A percentile compares a stretch with the other conserved stretches of the same genome.
Conservation (phyloP, 495 filamentous ascomycete species). For the Aspergillus saccharolyticus region DNA sequence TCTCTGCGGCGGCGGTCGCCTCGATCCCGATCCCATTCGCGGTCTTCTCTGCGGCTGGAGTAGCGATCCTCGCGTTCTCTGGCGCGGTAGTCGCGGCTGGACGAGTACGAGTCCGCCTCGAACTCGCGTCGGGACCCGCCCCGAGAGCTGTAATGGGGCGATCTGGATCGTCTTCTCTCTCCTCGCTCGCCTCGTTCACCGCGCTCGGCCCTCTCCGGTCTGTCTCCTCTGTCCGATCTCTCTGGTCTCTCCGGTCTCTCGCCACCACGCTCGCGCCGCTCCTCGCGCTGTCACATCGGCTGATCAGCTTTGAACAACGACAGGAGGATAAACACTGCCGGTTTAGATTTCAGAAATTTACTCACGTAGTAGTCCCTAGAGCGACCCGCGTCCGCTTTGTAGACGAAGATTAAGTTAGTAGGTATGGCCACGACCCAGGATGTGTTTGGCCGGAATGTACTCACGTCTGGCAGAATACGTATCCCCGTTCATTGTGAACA, state of each 20-base stretch:
- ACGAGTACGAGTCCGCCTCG: constrained; percentile 84
- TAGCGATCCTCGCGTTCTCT: constrained; percentile 89
- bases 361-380: constrained; percentile 71
- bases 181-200: constrained; percentile 49
- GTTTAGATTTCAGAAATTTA: constrained; percentile 7
- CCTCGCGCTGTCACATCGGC: constrained; percentile 44
- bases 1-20: constrained; percentile 57
- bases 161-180: constrained; percentile 69
- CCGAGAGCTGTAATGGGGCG: constrained; percentile 62
- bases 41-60: constrained; percentile 55
- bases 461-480: constrained; percentile 76
- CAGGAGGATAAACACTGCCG: background rate
- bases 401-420: constrained; percentile 22
- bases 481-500: constrained; percentile 76
- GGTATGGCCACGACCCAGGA: background rate
- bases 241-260: constrained; percentile 50
- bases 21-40: constrained; percentile 70
- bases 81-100: constrained; percentile 83
- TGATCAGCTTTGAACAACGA: constrained; percentile 4
- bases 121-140: constrained; percentile 52
- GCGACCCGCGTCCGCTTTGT: constrained; percentile 56
- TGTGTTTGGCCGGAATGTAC: constrained; percentile 10
- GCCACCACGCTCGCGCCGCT: constrained; percentile 45
- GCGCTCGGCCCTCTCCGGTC: constrained; percentile 48
- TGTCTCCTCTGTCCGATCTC: constrained; percentile 47